Evolutionary conservation across 1,139 yeast genomes (phyloP), one percentile per base, ranked within the genome.

Genomic region (Suhomyces panamericanus): DNA sequence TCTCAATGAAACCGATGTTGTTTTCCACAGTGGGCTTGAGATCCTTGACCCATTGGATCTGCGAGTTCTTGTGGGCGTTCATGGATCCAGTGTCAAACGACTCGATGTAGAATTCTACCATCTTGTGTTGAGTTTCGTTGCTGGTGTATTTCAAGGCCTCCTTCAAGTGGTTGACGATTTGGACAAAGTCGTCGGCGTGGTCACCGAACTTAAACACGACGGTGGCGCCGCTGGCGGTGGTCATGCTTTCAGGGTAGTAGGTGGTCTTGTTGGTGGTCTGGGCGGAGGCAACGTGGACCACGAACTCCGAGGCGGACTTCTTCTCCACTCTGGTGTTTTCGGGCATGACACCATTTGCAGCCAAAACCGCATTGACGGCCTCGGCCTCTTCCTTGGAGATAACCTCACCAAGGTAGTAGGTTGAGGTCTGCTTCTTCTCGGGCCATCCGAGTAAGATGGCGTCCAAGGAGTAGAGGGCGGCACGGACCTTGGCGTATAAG

Each of bases 1-100:
- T 88, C 69, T 89, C 96, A 57, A 89, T 88, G 62, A 88, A 89
- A 0, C 96, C 96, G 55, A 88, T 80, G 60, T 89, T 87, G 38
- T 93, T 83, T 66, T 89, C 96, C 24, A 89, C 91, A 31, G 71
- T 71, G 12, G 96, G 96, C 7, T 88, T 85, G 44, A 87, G 66
- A 61, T 89, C 96, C 60, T 87, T 86, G 48, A 89, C 95, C 96
- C 96, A 89, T 52, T 78, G 76, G 48, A 83, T 80, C 65, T 89
- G 96, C 0, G 96, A 85, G 46, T 85, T 78, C 60, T 87, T 86
- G 66, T 89, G 96, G 13, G 91, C 87, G 50, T 83, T 80, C 83
- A 88, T 84, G 7, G 93, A 84, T 27, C 96, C 96, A 10, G 93
- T 83, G 53, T 75, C 66, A 66, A 89, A 89, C 3, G 95, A 80